Base-by-base conservation (phyloP, 257 asterid genomes). In the Petunia axillaris region DNA sequence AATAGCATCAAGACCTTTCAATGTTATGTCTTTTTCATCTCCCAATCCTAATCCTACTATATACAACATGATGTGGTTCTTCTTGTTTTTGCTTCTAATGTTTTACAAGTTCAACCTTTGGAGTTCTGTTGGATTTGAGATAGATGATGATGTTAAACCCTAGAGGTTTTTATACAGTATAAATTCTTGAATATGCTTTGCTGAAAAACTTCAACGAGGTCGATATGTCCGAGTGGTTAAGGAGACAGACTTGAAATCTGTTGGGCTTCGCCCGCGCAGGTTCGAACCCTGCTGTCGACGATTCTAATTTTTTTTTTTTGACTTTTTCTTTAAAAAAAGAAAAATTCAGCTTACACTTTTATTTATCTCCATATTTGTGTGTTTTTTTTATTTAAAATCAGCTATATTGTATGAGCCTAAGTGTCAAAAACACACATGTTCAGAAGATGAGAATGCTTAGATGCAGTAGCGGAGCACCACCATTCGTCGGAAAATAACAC, bases 211-310 rank as follows among this genome's bases (percentile, higher is more conserved):
- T 25, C 25, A 25, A 48, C 44, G 46, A 7, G 0, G 92, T 89
- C 92, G 88, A 87, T 90, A 89, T 91, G 98, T 91, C 97, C 97
- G 92, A 91, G 98, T 93, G 97, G 95, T 91, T 91, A 91, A 93
- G 97, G 95, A 90, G 97, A 93, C 94, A 89, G 93, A 93, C 94
- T 90, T 91, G 96, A 93, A 90, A 91, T 91, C 93, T 90, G 91
- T 86, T 90, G 94, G 93, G 96, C 92, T 91, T 77, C 85, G 94
- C 94, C 93, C 92, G 94, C 95, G 93, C 97, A 89, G 92, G 91
- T 88, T 90, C 91, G 92, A 91, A 86, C 91, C 92, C 91, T 86
- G 89, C 95, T 88, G 91, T 89, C 91, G 93, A 91, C 96, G 91
- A 0, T 2, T 3, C 2, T 3, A 48, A 0, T 50, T 50, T 8